These are phyloP conservation scores for Suillus hirtellus DNA, from an alignment of 768 basidiomycete species.

Conservation along the genomic window DNA sequence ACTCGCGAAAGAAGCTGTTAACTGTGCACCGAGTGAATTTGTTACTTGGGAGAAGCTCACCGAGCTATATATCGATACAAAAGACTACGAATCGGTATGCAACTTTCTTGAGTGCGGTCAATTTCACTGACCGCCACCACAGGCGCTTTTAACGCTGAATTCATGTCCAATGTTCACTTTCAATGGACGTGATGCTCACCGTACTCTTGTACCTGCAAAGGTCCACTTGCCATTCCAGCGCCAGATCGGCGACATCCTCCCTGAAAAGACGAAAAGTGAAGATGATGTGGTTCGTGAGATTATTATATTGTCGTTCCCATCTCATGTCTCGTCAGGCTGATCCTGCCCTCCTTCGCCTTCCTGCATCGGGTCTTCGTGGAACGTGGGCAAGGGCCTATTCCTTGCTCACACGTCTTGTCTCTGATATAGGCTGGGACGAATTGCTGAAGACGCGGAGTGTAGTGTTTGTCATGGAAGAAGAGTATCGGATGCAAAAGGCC, in stretches of 20 bases:
- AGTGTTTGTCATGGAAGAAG: conserved; percentile 99
- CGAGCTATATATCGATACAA: conserved; percentile 89
- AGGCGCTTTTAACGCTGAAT: conserved; percentile 89
- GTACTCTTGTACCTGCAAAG: conserved; percentile 74
- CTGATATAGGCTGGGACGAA: conserved; percentile 98
- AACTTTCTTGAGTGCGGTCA: background rate
- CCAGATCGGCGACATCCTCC: conserved; percentile 87
- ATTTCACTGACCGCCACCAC: background rate
- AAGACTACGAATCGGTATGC: conserved; percentile 72
- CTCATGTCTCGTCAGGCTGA: conserved; percentile 62
- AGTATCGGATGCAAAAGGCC: conserved; percentile 96
- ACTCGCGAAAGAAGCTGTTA: conserved; percentile 92
- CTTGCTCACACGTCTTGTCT: conserved; percentile 86
- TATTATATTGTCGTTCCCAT: conserved; percentile 4
- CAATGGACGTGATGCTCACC: conserved; percentile 92
- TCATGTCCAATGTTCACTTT: conserved; percentile 99
- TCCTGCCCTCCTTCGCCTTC: conserved; percentile 89
- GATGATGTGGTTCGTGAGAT: conserved; percentile 70
- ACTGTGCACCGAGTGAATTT: conserved; percentile 97
- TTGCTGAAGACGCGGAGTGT: conserved; percentile 89
- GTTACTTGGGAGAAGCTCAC: conserved; percentile 99
- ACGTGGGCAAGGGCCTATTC: conserved; percentile 96
- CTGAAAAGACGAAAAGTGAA: conserved; percentile 76
- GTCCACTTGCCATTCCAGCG: conserved; percentile 86
- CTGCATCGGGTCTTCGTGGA: conserved; percentile 90